Evolutionary conservation across 2,329 filamentous ascomycete genomes (phyloP).

Genomic region (Phialocephala sp.): DNA sequence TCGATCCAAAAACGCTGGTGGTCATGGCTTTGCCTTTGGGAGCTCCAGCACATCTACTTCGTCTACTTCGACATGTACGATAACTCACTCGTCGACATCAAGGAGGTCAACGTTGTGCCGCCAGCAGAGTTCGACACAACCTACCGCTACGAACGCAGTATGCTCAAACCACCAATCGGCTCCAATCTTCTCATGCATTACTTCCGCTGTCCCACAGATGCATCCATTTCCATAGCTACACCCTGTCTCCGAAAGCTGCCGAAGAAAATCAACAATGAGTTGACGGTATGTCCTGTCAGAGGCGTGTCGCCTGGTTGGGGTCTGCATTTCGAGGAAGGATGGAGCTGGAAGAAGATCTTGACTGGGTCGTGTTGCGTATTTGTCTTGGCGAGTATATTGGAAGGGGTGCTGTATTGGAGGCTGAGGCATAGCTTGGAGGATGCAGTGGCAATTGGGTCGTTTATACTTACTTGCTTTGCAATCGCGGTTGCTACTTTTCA

Average conservation of each 20-base stretch:
- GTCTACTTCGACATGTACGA: slow-evolving; percentile 11
- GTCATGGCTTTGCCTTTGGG: slow-evolving; percentile 6
- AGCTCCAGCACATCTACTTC: slow-evolving; percentile 4
- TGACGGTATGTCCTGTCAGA: slow-evolving; percentile 2
- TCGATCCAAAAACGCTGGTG: neutral
- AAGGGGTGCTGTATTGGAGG: neutral
- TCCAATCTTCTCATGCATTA: slow-evolving; percentile 6
- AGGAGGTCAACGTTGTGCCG: neutral
- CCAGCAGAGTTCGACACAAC: neutral
- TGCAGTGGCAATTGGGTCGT: slow-evolving; percentile 1
- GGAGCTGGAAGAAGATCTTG: slow-evolving; percentile 11
- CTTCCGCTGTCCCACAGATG: neutral
- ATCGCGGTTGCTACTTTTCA: slow-evolving; percentile 8
- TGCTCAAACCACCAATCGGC: slow-evolving; percentile 5
- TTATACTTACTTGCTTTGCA: slow-evolving; percentile 7
- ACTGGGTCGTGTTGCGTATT: neutral
- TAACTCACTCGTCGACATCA: slow-evolving; percentile 7
- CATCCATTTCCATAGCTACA: neutral
- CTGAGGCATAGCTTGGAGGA: slow-evolving; percentile 4
- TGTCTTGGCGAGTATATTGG: neutral
- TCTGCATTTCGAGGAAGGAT: slow-evolving; percentile 2
- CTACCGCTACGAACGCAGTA: neutral
- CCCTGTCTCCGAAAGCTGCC: slow-evolving; percentile 8
- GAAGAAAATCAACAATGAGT: neutral
- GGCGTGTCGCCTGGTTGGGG: slow-evolving; percentile 4